Base-by-base conservation (phyloP, 2,329 filamentous ascomycete genomes). In the Xylariales sp. region DNA sequence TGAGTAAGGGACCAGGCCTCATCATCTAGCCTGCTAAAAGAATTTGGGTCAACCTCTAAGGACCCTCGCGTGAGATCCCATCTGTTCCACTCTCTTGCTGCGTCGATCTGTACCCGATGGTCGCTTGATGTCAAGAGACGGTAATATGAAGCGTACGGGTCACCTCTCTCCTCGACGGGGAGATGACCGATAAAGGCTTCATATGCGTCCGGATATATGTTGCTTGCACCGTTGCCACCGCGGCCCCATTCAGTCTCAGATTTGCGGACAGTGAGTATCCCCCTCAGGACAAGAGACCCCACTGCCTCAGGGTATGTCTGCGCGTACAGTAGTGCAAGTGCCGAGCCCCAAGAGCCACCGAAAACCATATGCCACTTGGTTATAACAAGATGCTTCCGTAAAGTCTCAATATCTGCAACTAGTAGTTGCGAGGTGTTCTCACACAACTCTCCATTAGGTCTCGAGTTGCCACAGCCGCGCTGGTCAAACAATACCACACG, bases 271-370 rank as follows among this genome's bases (percentile, higher is more conserved):
- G 23, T 25, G 8, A n/a, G 8, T 8, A 25, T n/a, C 8, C 23
- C 23, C 8, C 23, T 8, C n/a, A 25, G n/a, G 8, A 25, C 23
- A n/a, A 25, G 23, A 25, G 23, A 59, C 2, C 60, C 45, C 10
- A 66, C 60, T 10, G 47, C 47, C 1, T 59, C 51, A 1, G 68
- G 61, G 24, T 70, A 59, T 1, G 57, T 56, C 44, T 72, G 60
- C 1, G 68, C 53, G 46, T 72, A 72, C 17, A 63, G 55, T 1
- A 72, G 52, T 0, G 65, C 52, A 13, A 72, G 56, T 0, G 66
- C 66, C 4, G 63, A 65, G 24, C 68, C 68, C 68, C 68, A 71
- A 1, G 66, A 70, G 2, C 67, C 66, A 27, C 69, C 69, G 42
- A 70, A 72, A 4, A 72, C 61, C 29, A 61, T 40, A 24, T 62